Conservation (phyloP, 2,329 filamentous ascomycete species). For the Arthrobotrys musiformis region DNA sequence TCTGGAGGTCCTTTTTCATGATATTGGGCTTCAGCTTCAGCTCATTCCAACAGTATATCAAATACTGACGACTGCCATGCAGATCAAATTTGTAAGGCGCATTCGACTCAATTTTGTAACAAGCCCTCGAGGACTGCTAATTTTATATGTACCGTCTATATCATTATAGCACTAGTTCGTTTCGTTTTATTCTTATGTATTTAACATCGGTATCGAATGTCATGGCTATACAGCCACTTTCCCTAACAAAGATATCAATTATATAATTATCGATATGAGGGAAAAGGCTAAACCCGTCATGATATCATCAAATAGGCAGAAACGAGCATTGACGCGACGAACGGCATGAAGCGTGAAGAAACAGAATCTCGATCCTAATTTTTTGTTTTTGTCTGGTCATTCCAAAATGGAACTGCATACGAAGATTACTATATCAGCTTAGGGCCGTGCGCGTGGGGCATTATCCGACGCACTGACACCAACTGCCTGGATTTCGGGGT, state of each 20-base stretch:
- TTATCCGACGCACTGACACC: slow-evolving; percentile 47
- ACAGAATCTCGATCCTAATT: background rate
- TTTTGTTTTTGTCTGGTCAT: background rate
- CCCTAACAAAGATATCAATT: background rate
- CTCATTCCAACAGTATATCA: background rate
- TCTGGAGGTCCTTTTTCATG: background rate
- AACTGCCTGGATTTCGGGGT: slow-evolving; percentile 30
- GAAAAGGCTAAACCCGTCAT: background rate
- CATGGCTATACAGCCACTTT: too few relatives aligned
- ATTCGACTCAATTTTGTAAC: background rate
- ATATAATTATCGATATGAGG: background rate
- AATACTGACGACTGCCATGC: too few relatives aligned
- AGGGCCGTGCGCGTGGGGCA: slow-evolving; percentile 26
- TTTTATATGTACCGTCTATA: background rate
- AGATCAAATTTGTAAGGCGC: background rate
- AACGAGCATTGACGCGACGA: slow-evolving; percentile 7
- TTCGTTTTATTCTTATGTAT: background rate
- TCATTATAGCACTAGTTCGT: background rate
- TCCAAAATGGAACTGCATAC: background rate
- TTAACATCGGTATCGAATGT: too few relatives aligned
- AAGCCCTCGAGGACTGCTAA: background rate
- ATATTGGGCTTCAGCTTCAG: slow-evolving; percentile 1
- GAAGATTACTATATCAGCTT: background rate
- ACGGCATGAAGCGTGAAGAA: slow-evolving; percentile 12
- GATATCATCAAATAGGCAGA: slow-evolving; percentile 16